Base-by-base conservation (phyloP, 805 yeast genomes). In the Spathaspora arborariae region DNA sequence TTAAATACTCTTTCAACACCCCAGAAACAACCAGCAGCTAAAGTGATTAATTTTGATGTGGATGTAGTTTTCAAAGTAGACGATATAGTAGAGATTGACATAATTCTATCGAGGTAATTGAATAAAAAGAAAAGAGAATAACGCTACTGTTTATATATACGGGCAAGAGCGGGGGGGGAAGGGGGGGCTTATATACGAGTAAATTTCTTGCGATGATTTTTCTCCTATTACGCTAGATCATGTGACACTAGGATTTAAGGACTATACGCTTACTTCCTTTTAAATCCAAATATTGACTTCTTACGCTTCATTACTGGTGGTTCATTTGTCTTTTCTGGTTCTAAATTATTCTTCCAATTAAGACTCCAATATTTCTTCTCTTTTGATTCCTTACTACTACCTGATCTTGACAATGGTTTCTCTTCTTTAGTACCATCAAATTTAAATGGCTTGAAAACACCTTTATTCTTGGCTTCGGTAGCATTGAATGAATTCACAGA, bases 1-100 rank as follows among this genome's bases (percentile, higher is more conserved):
- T 84, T 70, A 70, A 79, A 90, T 20, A 91, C 81, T 54, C 84
- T 86, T 57, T 92, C 97, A 11, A 85, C 89, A 16, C 95, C 95
- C 96, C 96, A 87, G 68, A 85, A 87, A 59, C 96, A 87, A 2
- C 83, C 84, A 0, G 80, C 82, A 3, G 82, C 80, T 26, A 76
- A 56, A 1, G 77, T 72, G 42, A 72, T 52, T 19, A 70, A 50
- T 46, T 64, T 59, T 38, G 74, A 57, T 4, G 70, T 61, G 1
- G 67, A 20, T 1, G 74, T 63, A n/a, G 65, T 61, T 34, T 56
- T 59, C 21, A 71, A 48, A 1, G 70, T 61, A 3, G 72, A 68
- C 2, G 76, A 72, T 13, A 65, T 45, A n/a, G 56, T 49, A 20
- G 51, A 18, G 26, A 45, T 42, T 16, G 50, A 46, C 55, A 53